A percentile compares a stretch with the other conserved stretches of the same genome.
These are phyloP conservation scores for Cutaneotrichosporon curvatum DNA, from an alignment of 1,284 basidiomycete genomes.

Conservation along the genomic window DNA sequence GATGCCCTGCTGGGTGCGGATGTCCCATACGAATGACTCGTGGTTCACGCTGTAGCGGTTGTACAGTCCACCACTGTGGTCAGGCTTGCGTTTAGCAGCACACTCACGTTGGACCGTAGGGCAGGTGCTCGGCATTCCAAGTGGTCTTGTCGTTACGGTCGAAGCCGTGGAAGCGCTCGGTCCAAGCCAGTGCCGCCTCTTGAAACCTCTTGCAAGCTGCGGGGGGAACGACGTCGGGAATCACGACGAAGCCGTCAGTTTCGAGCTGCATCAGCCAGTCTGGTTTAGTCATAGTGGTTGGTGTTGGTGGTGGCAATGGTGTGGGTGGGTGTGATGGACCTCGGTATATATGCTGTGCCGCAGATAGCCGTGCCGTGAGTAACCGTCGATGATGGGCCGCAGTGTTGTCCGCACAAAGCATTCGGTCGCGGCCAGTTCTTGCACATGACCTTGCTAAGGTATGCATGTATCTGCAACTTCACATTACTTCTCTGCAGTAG, in stretches of 20 bases:
- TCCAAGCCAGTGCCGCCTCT: conserved; percentile 19
- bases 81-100: neutral
- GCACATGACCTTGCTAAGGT: too few species aligned
- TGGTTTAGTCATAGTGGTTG: conserved; percentile 16
- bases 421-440: too few species aligned
- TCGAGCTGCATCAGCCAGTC: conserved; percentile 21
- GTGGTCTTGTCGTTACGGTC: conserved; percentile 36
- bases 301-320: too few species aligned
- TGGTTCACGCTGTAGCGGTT: conserved; percentile 32
- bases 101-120: conserved; percentile 24
- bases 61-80: conserved; percentile 24
- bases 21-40: conserved; percentile 40
- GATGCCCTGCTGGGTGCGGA: conserved; percentile 29
- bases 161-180: conserved; percentile 31
- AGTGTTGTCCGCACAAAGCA: too few species aligned
- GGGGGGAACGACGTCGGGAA: conserved; percentile 17
- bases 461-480: too few species aligned
- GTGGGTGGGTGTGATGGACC: too few species aligned
- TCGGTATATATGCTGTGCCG: too few species aligned
- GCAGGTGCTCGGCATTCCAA: conserved; percentile 29
- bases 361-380: too few species aligned
- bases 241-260: conserved; percentile 22
- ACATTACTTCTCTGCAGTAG: too few species aligned
- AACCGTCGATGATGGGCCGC: too few species aligned
- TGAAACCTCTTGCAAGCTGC: conserved; percentile 16